Evolutionary conservation across 1,284 basidiomycete species (phyloP), one percentile per base, ranked within the genome.

Genomic region (Golubevia sp.): DNA sequence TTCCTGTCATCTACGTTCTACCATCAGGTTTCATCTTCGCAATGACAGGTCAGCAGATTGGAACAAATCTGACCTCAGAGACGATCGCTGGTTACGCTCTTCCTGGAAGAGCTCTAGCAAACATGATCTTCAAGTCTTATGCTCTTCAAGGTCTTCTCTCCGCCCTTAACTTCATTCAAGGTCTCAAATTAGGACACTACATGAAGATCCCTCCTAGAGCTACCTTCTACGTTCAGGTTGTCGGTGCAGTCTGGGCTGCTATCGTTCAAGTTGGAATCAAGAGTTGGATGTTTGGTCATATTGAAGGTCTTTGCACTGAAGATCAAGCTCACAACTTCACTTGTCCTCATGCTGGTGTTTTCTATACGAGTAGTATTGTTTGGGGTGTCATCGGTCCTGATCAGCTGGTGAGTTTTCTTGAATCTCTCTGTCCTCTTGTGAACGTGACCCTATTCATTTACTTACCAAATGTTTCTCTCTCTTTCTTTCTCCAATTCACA

Each of bases 111-210:
- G 71, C 72, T 2, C 64, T 74, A 20, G 73, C 65, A 8, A 73
- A 70, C 59, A 73, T 72, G 56, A 86, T 86, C 59, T 85, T 87
- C 66, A 82, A 71, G 59, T 67, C 65, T 49, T 58, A 60, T 15
- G 64, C 3, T 34, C 23, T 15, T 15, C 18, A 26, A 6, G 13
- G n/a, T 49, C 38, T 38, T 38, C 26, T 26, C 21, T 59, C 66
- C 49, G 71, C 74, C 20, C 26, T 77, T 27, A 54, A 56, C 11
- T 77, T 77, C 60, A 66, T 73, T 11, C 64, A 64, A 21, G 75
- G 75, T 51, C 66, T 76, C 48, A 90, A 90, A 76, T 86, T 90
- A 5, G 88, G 87, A 15, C 89, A 90, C 70, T 90, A 88, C 73
- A 86, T 85, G n/a, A 88, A 91, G 80, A 85, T 90, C 53, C 86